These are phyloP conservation scores for Chalaropsis thielavioides DNA, from an alignment of 2,329 filamentous ascomycete genomes.

Conservation along the genomic window DNA sequence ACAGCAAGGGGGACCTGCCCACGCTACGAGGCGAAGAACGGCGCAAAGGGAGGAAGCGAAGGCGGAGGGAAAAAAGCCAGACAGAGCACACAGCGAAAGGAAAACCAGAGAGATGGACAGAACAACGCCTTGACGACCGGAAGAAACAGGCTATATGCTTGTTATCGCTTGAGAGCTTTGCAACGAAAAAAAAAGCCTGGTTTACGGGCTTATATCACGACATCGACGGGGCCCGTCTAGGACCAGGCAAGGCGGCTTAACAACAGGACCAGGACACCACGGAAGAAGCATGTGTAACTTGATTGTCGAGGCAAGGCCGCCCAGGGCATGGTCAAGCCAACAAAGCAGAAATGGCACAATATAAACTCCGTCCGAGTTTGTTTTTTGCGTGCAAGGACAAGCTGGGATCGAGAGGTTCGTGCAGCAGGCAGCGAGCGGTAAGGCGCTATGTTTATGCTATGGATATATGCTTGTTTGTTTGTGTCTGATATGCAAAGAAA, in stretches of 20 bases:
- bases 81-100: neutral
- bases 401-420: neutral
- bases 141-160: conserved; percentile 1
- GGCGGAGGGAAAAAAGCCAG: no score
- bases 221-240: neutral
- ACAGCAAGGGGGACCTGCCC: neutral
- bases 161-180: neutral
- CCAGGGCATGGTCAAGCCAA: neutral
- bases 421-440: no score
- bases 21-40: no score
- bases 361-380: neutral
- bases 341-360: neutral
- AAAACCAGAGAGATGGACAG: neutral
- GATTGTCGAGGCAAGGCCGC: neutral
- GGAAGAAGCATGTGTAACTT: neutral
- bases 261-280: neutral
- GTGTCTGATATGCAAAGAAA: neutral
- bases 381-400: neutral
- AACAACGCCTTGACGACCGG: neutral
- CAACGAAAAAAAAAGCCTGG: neutral
- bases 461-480: no score
- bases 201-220: neutral
- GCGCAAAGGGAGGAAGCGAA: no score
- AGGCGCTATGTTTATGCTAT: no score
- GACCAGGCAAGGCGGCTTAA: neutral